Percentiles rank a stretch among this genome's conserved stretches.
These are phyloP conservation scores for Endogone sp. DNA, from an alignment of 192 early-diverging fungal species.

Conservation along the genomic window DNA sequence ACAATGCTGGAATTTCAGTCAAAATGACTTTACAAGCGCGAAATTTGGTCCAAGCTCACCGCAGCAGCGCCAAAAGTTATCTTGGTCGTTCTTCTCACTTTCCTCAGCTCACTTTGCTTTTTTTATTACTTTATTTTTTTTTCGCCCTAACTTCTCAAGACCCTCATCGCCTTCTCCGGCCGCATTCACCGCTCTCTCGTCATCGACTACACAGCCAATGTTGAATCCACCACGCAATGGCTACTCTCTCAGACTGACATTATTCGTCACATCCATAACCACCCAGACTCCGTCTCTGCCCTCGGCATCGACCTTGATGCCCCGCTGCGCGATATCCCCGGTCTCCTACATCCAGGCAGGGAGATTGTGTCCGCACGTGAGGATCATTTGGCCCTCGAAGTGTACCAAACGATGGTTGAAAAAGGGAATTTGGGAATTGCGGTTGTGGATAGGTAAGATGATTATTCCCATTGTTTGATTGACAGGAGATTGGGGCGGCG, in stretches of 20 bases:
- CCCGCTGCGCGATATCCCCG: slow-evolving; percentile 28
- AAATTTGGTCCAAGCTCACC: no score
- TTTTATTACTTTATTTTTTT: neutral
- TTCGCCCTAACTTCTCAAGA: slow-evolving; percentile 13
- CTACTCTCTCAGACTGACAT: slow-evolving; percentile 63
- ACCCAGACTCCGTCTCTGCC: slow-evolving; percentile 32
- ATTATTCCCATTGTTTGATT: no score
- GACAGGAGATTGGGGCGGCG: no score
- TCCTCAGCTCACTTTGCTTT: no score
- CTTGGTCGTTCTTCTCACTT: no score
- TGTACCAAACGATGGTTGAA: slow-evolving; percentile 46
- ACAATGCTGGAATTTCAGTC: neutral
- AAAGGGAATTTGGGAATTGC: slow-evolving; percentile 51
- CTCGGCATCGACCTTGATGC: slow-evolving; percentile 28
- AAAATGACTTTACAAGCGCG: neutral
- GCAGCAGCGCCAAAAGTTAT: no score
- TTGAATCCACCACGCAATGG: slow-evolving; percentile 27
- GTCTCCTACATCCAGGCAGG: slow-evolving; percentile 4
- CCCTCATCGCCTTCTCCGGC: slow-evolving; percentile 44
- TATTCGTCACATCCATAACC: slow-evolving; percentile 39
- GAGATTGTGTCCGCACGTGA: slow-evolving; percentile 33
- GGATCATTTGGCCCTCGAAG: slow-evolving; percentile 42
- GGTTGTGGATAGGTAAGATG: slow-evolving; percentile 41
- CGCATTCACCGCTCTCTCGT: slow-evolving; percentile 58
- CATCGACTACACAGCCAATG: slow-evolving; percentile 29